Percentiles rank a stretch among this genome's conserved stretches.
phyloP scores from a whole-genome alignment of 176 grass and related monocot species.

The Paspalum notatum region DNA sequence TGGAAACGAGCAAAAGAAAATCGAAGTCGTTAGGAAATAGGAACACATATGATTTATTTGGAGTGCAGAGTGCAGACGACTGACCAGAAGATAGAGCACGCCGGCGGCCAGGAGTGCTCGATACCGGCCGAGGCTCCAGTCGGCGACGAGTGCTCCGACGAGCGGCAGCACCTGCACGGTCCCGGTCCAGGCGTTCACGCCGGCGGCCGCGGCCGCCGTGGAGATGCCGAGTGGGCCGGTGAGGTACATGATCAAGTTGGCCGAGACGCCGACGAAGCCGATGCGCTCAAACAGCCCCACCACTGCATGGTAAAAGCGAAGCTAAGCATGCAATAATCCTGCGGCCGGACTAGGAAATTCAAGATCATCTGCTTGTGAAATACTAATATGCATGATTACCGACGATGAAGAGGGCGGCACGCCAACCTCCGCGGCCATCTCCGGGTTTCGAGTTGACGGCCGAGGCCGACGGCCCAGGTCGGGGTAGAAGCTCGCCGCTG shows the following conservation, averaged over 20 bases:
- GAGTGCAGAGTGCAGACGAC: constrained; percentile 6
- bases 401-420: constrained; percentile 68
- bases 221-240: constrained; percentile 67
- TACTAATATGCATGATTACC: constrained; percentile 33
- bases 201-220: constrained; percentile 51
- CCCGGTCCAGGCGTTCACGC: constrained; percentile 56
- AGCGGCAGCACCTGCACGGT: constrained; percentile 55
- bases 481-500: background rate
- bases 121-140: constrained; percentile 60
- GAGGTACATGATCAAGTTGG: constrained; percentile 47
- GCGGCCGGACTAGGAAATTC: background rate
- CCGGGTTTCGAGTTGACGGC: background rate
- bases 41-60: no score
- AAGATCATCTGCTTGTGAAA: background rate
- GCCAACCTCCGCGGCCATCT: constrained; percentile 58
- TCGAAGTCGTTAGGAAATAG: no score
- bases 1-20: no score
- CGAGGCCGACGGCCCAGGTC: background rate
- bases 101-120: constrained; percentile 44
- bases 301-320: constrained; percentile 15
- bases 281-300: constrained; percentile 61
- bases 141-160: constrained; percentile 61
- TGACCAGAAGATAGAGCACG: constrained; percentile 56
- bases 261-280: constrained; percentile 57
- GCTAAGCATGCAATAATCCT: background rate